Evolutionary conservation across 2,329 filamentous ascomycete genomes (phyloP).

Genomic region (Sclerotinia borealis): DNA sequence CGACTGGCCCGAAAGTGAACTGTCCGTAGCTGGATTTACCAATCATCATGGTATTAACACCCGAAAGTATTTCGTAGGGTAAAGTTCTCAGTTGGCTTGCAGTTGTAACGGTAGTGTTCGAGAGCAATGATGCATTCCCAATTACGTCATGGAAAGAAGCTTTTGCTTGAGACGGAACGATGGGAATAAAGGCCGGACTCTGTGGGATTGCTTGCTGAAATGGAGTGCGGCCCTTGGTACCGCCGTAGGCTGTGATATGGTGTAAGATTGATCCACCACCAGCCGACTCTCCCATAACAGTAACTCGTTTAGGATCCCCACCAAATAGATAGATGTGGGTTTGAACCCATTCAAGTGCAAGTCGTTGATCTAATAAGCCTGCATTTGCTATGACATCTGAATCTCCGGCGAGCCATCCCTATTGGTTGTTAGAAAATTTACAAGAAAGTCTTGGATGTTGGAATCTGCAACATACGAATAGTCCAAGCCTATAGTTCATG

Average conservation of each 20-base stretch:
- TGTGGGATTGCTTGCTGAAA: constrained; percentile 38
- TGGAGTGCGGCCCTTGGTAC: constrained; percentile 31
- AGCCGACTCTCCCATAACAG: constrained; percentile 45
- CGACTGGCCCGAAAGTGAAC: constrained; percentile 33
- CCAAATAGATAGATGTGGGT: constrained; percentile 48
- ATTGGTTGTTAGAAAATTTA: background rate
- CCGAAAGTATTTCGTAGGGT: background rate
- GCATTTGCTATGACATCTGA: constrained; percentile 40
- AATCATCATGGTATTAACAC: background rate
- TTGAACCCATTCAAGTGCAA: constrained; percentile 52
- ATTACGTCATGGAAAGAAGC: background rate
- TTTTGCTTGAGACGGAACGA: background rate
- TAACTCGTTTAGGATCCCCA: constrained; percentile 44
- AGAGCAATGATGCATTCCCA: background rate
- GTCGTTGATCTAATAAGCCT: constrained; percentile 47
- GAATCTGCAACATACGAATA: constrained; percentile 21
- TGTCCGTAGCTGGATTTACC: constrained; percentile 31
- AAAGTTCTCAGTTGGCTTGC: background rate
- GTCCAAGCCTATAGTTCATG: constrained; percentile 31
- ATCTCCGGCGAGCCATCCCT: background rate
- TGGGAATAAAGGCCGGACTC: constrained; percentile 23
- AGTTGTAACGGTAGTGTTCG: background rate
- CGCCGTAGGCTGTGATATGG: constrained; percentile 48
- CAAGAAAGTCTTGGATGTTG: background rate
- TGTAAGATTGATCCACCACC: constrained; percentile 49